Percentiles rank a stretch among this genome's conserved stretches.
These are phyloP conservation scores for Xanthoconium stramineum DNA, from an alignment of 768 basidiomycete genomes.

Conservation along the genomic window DNA sequence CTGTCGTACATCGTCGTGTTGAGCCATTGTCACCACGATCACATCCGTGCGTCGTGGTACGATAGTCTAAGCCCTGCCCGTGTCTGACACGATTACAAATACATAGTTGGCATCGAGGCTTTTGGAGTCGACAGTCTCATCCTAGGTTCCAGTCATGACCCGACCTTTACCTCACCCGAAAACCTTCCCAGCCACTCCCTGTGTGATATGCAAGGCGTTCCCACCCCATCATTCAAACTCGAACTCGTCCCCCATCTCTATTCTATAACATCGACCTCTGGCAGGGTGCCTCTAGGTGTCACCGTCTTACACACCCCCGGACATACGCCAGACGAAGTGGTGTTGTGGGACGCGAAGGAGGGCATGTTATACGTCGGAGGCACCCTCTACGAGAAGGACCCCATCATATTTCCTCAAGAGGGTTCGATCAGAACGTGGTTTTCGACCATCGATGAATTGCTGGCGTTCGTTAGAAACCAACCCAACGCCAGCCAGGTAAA, in stretches of 20 bases:
- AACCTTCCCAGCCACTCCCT: constrained; percentile 46
- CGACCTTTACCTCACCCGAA: constrained; percentile 40
- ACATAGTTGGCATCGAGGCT: constrained; percentile 51
- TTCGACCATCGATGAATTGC: constrained; percentile 39
- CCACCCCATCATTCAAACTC: constrained; percentile 44
- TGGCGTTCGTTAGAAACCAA: constrained; percentile 37
- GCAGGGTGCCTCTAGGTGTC: constrained; percentile 32
- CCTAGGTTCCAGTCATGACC: constrained; percentile 46
- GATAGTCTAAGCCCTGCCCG: no score
- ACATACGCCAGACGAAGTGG: constrained; percentile 59
- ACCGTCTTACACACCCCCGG: constrained; percentile 53
- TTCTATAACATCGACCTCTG: constrained; percentile 25
- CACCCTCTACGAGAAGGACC: constrained; percentile 51
- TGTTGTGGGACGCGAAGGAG: constrained; percentile 47
- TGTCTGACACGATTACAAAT: background rate
- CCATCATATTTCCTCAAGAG: constrained; percentile 53
- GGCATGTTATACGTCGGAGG: constrained; percentile 58
- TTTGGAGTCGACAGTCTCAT: constrained; percentile 47
- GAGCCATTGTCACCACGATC: constrained; percentile 58
- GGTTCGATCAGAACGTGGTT: constrained; percentile 54
- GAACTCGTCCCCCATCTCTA: constrained; percentile 43
- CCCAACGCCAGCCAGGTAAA: constrained; percentile 28
- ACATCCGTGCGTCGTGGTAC: constrained; percentile 44
- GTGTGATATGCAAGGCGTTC: constrained; percentile 40
- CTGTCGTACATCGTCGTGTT: constrained; percentile 47